These are phyloP conservation scores for Leccinum subtestaceum DNA, from an alignment of 768 basidiomycete species.

Conservation along the genomic window DNA sequence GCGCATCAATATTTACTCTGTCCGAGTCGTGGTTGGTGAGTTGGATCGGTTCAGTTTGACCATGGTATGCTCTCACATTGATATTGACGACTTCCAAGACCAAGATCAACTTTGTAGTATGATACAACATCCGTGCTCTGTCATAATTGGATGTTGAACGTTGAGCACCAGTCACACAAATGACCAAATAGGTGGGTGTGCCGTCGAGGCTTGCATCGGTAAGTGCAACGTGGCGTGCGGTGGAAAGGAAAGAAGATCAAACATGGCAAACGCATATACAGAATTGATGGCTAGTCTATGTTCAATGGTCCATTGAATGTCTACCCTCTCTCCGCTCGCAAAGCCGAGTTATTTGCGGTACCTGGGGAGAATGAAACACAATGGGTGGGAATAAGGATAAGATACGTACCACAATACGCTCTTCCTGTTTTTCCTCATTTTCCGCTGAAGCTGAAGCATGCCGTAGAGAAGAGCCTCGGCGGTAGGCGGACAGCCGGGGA, in stretches of 20 bases:
- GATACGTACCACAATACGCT: constrained; percentile 74
- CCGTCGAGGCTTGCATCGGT: background rate
- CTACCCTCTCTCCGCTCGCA: background rate
- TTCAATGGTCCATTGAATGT: constrained; percentile 8
- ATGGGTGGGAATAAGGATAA: background rate
- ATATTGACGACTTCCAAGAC: background rate
- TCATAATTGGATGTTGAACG: background rate
- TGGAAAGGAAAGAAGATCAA: constrained; percentile 4
- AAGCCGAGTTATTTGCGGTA: constrained; percentile 25
- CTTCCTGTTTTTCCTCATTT: constrained; percentile 89
- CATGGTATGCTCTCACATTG: background rate
- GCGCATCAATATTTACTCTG: background rate
- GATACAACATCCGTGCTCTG: background rate
- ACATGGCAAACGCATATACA: constrained; percentile 19
- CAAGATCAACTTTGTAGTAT: background rate
- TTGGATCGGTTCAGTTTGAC: background rate
- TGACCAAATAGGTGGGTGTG: background rate
- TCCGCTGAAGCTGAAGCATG: constrained; percentile 94
- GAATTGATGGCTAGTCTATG: constrained; percentile 24
- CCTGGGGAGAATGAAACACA: constrained; percentile 13
- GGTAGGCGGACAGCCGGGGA: constrained; percentile 91
- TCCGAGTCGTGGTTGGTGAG: background rate
- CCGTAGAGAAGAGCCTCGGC: constrained; percentile 98
- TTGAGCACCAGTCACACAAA: background rate
- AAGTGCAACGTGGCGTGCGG: constrained; percentile 3